These are phyloP conservation scores for Bipolaris bicolor DNA, from an alignment of 2,329 filamentous ascomycete genomes.

Conservation along the genomic window DNA sequence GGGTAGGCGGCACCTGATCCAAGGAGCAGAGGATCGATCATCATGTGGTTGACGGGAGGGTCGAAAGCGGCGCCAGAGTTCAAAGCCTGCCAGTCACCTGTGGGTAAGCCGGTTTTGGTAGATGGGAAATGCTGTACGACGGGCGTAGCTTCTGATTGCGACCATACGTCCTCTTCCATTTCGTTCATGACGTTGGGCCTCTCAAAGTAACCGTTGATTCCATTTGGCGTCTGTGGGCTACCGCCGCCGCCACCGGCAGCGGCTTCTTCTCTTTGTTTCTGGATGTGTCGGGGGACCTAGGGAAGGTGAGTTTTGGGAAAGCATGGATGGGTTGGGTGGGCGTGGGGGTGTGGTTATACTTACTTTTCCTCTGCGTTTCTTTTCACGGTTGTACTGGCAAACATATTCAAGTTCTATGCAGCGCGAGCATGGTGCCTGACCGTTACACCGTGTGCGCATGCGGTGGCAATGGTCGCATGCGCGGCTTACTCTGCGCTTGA, in stretches of 20 bases:
- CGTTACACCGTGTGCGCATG: conserved; percentile 90
- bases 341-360: conserved; percentile 51
- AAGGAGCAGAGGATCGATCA: conserved; percentile 46
- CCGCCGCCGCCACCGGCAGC: conserved; percentile 22
- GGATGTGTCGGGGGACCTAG: conserved; percentile 47
- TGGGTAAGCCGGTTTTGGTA: conserved; percentile 33
- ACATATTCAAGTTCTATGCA: conserved; percentile 80
- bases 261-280: conserved; percentile 47
- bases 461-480: conserved; percentile 97
- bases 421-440: conserved; percentile 87
- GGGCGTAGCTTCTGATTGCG: conserved; percentile 43
- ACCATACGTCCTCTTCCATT: conserved; percentile 48
- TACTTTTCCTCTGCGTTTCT: conserved; percentile 92
- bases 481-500: conserved; percentile 85
- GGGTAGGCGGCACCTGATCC: conserved; percentile 39
- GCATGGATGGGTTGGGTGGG: background rate
- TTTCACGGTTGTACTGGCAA: conserved; percentile 89
- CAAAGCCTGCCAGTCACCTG: conserved; percentile 40
- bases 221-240: conserved; percentile 38
- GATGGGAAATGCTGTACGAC: conserved; percentile 43
- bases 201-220: conserved; percentile 37
- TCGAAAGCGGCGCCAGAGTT: conserved; percentile 36
- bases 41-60: conserved; percentile 44
- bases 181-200: conserved; percentile 36
- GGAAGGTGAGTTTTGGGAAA: conserved; percentile 17